Evolutionary conservation across 2,329 filamentous ascomycete species (phyloP), one percentile per base, ranked within the genome.

Genomic region (Orbilia javanica): DNA sequence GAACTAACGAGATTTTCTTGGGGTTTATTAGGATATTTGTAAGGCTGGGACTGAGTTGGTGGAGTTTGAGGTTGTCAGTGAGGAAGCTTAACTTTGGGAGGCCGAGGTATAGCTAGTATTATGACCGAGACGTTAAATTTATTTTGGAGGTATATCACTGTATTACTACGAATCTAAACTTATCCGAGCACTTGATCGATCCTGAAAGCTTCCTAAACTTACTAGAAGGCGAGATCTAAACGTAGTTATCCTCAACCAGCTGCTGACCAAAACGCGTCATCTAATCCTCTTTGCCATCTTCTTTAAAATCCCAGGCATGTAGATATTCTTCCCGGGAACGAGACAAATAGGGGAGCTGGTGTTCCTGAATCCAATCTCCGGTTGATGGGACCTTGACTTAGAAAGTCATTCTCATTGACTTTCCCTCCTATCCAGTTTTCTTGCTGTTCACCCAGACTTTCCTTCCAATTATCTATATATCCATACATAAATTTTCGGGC

Each of bases 401-500:
- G 25, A 25, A 68, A 68, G 27, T 68, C 62, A 29, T 69, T 69
- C 34, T 79, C 75, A 20, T 70, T 77, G 4, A 68, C 57, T 55
- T 57, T 68, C 15, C 75, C 68, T 8, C 55, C 57, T 46, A 39
- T 48, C 75, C 67, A 79, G 27, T 73, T 68, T 50, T 79, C 75
- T 62, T 79, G 68, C 29, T 73, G 75, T n/a, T 66, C 48, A 25
- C 53, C 53, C 22, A 63, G n/a, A 20, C 53, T 60, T 6, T 73
- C 68, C 34, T 73, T 79, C 15, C 64, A 36, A 8, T 68, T 68
- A 15, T 79, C 75, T 18, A 80, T 68, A 68, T 50, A 78, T 65
- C 57, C 87, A 34, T 15, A 90, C 85, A 79, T 88, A 87, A 42
- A 92, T 93, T 84, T 93, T 94, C 31, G 93, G 93, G 83, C 92